Percentiles rank a stretch among this genome's conserved stretches.
These are phyloP conservation scores for Pseudogymnoascus sp. DNA, from an alignment of 2,329 filamentous ascomycete species.

Conservation along the genomic window DNA sequence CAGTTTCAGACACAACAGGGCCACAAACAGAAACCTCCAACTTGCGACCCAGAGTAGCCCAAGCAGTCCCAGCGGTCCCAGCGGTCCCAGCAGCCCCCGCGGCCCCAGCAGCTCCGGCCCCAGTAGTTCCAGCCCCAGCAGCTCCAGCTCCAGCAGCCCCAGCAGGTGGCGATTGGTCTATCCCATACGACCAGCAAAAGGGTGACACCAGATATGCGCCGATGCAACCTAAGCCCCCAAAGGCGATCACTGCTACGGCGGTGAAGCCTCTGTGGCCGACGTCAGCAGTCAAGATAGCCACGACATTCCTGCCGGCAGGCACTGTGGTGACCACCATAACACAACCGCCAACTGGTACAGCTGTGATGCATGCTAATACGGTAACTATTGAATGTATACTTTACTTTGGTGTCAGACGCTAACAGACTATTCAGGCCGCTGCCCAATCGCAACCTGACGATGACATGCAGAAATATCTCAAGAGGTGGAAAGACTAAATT, in stretches of 20 bases:
- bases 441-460: slow-evolving; percentile 25
- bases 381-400: slow-evolving; percentile 19
- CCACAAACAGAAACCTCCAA: slow-evolving; percentile 28
- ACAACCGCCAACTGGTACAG: slow-evolving; percentile 27
- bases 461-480: slow-evolving; percentile 30
- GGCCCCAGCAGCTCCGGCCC: slow-evolving; percentile 17
- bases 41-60: slow-evolving; percentile 10
- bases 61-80: slow-evolving; percentile 6
- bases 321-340: slow-evolving; percentile 30
- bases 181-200: slow-evolving; percentile 29
- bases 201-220: slow-evolving; percentile 32
- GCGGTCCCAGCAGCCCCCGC: slow-evolving; percentile 10
- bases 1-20: slow-evolving; percentile 31
- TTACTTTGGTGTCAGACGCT: not conserved
- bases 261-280: slow-evolving; percentile 30
- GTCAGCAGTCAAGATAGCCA: slow-evolving; percentile 28
- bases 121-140: slow-evolving; percentile 9
- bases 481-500: slow-evolving; percentile 31
- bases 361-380: slow-evolving; percentile 29
- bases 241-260: slow-evolving; percentile 30
- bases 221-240: slow-evolving; percentile 32
- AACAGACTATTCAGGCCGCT: slow-evolving; percentile 17
- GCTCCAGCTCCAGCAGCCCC: slow-evolving; percentile 6
- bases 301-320: slow-evolving; percentile 25
- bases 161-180: slow-evolving; percentile 19